Percentiles rank a stretch among this genome's conserved stretches.
phyloP scores from a whole-genome alignment of 2,329 filamentous ascomycete species.

The Ambrosiella cleistominuta region DNA sequence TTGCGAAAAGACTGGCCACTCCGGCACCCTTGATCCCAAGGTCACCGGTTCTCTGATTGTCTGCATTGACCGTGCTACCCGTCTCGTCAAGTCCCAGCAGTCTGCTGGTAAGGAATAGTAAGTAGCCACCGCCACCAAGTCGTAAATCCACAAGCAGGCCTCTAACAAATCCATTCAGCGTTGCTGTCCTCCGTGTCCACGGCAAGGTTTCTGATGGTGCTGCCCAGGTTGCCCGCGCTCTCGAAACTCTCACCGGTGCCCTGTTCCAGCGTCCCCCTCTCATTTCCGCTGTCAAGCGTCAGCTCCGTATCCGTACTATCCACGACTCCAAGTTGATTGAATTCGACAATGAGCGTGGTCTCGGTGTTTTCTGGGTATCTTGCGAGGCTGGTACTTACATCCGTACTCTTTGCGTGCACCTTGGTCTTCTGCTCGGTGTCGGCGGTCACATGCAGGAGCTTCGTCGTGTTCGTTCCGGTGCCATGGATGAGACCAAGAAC shows the following conservation, averaged over 20 bases:
- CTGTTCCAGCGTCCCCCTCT: slow-evolving; percentile 67
- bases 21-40: slow-evolving; percentile 93
- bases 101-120: slow-evolving; percentile 93
- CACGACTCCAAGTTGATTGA: slow-evolving; percentile 93
- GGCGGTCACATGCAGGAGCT: slow-evolving; percentile 98
- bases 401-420: slow-evolving; percentile 88
- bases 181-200: slow-evolving; percentile 86
- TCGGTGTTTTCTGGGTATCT: slow-evolving; percentile 98
- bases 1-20: slow-evolving; percentile 88
- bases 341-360: slow-evolving; percentile 95
- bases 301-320: slow-evolving; percentile 94
- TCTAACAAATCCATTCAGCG: slow-evolving; percentile 21
- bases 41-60: slow-evolving; percentile 92
- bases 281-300: slow-evolving; percentile 96
- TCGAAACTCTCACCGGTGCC: slow-evolving; percentile 90
- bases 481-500: slow-evolving; percentile 79
- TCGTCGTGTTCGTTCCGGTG: slow-evolving; percentile 78
- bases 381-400: slow-evolving; percentile 97
- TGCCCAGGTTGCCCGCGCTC: slow-evolving; percentile 77
- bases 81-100: slow-evolving; percentile 96
- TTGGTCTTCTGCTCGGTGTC: slow-evolving; percentile 59
- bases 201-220: slow-evolving; percentile 88
- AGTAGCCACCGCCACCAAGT: not conserved
- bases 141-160: too few species aligned
- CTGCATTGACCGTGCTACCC: slow-evolving; percentile 89